These are phyloP conservation scores for Aspergillus sclerotialis DNA, from an alignment of 2,329 filamentous ascomycete species.

Conservation along the genomic window DNA sequence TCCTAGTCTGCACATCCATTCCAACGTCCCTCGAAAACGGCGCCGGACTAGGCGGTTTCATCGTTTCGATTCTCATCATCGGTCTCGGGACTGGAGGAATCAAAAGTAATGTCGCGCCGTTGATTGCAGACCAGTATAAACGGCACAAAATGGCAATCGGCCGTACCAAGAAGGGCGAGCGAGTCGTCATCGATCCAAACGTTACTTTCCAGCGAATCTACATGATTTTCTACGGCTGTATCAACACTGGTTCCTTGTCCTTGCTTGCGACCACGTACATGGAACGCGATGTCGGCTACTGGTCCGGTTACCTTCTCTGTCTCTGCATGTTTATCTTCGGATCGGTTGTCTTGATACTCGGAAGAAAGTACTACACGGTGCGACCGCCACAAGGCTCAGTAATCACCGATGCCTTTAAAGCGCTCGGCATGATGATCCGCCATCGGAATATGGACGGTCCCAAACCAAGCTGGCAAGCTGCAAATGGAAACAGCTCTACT, in stretches of 20 bases:
- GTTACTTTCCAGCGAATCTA: constrained; percentile 63
- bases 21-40: constrained; percentile 45
- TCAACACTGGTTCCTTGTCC: constrained; percentile 66
- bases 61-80: constrained; percentile 53
- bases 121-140: constrained; percentile 61
- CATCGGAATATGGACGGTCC: constrained; percentile 53
- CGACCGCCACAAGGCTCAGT: constrained; percentile 55
- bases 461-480: constrained; percentile 59
- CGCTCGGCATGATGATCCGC: constrained; percentile 48
- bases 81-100: constrained; percentile 63
- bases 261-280: constrained; percentile 61
- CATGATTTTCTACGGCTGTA: constrained; percentile 69
- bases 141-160: constrained; percentile 47
- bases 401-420: constrained; percentile 59
- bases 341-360: constrained; percentile 47
- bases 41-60: constrained; percentile 49
- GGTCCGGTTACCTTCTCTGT: constrained; percentile 57
- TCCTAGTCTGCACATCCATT: constrained; percentile 50
- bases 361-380: constrained; percentile 40
- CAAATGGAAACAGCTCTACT: constrained; percentile 37
- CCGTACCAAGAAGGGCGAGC: constrained; percentile 40
- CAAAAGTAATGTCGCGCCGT: constrained; percentile 57
- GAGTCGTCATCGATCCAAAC: constrained; percentile 59
- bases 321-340: constrained; percentile 59
- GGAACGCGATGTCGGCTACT: constrained; percentile 61